Evolutionary conservation across 352 stramenopile genomes (phyloP).

Genomic region (Globisporangium acanthophoron): DNA sequence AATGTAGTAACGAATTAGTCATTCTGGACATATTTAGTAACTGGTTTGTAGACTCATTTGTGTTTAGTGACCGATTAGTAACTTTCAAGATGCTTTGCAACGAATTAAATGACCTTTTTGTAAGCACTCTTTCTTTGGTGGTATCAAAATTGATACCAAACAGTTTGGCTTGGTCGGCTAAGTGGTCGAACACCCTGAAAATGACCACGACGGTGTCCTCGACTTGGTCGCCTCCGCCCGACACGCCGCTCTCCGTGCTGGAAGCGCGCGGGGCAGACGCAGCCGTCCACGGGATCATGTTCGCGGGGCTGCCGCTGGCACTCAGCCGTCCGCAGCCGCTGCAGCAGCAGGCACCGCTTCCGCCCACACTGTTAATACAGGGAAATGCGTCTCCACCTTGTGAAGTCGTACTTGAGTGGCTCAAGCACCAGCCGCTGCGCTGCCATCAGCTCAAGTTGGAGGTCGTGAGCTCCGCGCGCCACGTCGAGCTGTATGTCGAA

Average conservation of each 20-base stretch:
- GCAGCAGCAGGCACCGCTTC: not conserved
- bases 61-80: too few species aligned
- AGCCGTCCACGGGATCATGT: not conserved
- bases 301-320: conserved; percentile 18
- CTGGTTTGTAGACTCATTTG: too few species aligned
- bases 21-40: too few species aligned
- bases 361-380: too few species aligned
- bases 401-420: conserved; percentile 41
- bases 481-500: conserved; percentile 61
- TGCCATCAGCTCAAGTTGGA: conserved; percentile 47
- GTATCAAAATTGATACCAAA: not conserved
- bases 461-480: conserved; percentile 52
- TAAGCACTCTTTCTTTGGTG: too few species aligned
- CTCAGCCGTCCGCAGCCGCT: conserved; percentile 12
- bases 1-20: too few species aligned
- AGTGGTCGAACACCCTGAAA: not conserved
- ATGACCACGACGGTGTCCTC: not conserved
- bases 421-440: conserved; percentile 18
- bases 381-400: conserved; percentile 14
- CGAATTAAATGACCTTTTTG: too few species aligned
- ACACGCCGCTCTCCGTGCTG: not conserved
- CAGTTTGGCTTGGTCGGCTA: not conserved
- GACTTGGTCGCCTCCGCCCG: not conserved
- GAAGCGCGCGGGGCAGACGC: not conserved
- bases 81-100: too few species aligned